phyloP scores from a whole-genome alignment of 1,139 yeast species.

The Lodderomyces oxycetoniae region DNA sequence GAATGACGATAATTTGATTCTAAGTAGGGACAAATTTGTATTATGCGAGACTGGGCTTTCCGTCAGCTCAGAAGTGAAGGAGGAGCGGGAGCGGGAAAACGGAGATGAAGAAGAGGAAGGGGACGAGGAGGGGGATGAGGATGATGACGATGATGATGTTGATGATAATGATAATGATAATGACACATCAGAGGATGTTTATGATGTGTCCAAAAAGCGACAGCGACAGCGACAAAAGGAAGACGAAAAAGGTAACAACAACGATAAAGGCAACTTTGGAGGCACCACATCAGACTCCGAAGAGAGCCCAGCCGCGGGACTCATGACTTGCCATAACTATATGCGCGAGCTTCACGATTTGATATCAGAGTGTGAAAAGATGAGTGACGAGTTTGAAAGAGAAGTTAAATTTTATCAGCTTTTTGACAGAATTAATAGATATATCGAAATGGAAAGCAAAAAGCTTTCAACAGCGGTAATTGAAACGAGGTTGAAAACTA shows the following conservation, averaged over 20 bases:
- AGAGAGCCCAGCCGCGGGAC: neutral
- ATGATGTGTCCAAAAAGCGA: too few species aligned
- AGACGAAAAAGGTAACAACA: neutral
- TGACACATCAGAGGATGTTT: conserved; percentile 13
- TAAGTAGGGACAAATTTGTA: conserved; percentile 35
- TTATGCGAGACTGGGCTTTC: conserved; percentile 16
- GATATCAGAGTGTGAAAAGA: conserved; percentile 34
- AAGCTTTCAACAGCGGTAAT: conserved; percentile 30
- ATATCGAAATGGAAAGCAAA: conserved; percentile 32
- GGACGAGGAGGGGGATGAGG: conserved; percentile 17
- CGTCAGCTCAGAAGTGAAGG: conserved; percentile 14
- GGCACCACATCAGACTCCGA: conserved; percentile 3
- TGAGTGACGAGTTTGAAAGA: conserved; percentile 31
- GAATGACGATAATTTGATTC: conserved; percentile 31
- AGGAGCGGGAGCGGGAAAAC: too few species aligned
- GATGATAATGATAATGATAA: conserved; percentile 18
- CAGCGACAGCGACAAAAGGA: conserved; percentile 10
- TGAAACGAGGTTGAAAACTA: conserved; percentile 30
- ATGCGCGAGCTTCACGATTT: conserved; percentile 29
- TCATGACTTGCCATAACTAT: conserved; percentile 8
- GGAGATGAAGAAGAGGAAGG: conserved; percentile 24
- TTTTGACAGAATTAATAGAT: conserved; percentile 30
- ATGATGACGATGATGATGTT: conserved; percentile 17
- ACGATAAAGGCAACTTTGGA: conserved; percentile 1
- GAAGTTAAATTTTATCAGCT: conserved; percentile 41